These are phyloP conservation scores for Pestalotiopsis sp. DNA, from an alignment of 2,329 filamentous ascomycete species.

Conservation along the genomic window DNA sequence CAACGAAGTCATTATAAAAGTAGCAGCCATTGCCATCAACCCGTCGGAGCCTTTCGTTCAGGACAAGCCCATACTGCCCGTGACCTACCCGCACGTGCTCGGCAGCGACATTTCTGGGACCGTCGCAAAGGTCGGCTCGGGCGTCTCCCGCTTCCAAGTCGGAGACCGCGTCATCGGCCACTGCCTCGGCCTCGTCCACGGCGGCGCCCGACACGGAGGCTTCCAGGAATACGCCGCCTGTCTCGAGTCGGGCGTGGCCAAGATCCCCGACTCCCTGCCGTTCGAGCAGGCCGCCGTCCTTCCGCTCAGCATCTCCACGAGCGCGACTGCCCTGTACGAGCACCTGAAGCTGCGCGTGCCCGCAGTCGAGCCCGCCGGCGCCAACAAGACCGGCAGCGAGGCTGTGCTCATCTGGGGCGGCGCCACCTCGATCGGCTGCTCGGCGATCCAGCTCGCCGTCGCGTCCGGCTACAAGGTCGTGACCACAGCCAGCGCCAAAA, in stretches of 20 bases:
- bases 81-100: conserved; percentile 27
- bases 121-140: conserved; percentile 19
- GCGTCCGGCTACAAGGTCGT: conserved; percentile 10
- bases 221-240: conserved; percentile 13
- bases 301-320: conserved; percentile 7
- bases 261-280: conserved; percentile 4
- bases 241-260: conserved; percentile 6
- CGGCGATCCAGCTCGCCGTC: conserved; percentile 10
- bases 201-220: conserved; percentile 10
- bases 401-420: conserved; percentile 13
- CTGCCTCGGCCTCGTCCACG: conserved; percentile 13
- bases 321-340: not conserved
- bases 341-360: conserved; percentile 11
- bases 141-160: conserved; percentile 18
- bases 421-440: conserved; percentile 11
- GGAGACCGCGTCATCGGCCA: conserved; percentile 22
- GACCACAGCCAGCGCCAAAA: conserved; percentile 13
- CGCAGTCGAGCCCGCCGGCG: not conserved
- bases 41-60: conserved; percentile 12
- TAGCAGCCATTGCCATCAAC: conserved; percentile 16
- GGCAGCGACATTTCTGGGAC: conserved; percentile 25
- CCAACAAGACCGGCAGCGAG: not conserved
- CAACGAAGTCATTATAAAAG: conserved; percentile 14
- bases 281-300: conserved; percentile 13
- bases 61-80: not conserved